phyloP scores from a whole-genome alignment of 1,284 basidiomycete genomes.

The Singerocomus inundabilis region DNA sequence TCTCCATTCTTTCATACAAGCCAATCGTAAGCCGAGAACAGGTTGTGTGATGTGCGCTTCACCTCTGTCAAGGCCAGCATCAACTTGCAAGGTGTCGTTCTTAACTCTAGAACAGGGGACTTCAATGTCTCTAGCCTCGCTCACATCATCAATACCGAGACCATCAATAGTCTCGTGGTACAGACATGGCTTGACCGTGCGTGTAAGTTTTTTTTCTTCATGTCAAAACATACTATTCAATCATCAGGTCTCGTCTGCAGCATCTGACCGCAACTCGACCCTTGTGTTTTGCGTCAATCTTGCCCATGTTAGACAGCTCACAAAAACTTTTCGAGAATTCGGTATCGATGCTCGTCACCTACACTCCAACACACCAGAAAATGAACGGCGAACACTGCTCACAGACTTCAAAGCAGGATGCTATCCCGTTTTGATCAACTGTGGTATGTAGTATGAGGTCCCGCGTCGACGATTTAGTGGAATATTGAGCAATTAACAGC shows the following conservation, averaged over 20 bases:
- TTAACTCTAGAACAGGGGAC: slow-evolving; percentile 71
- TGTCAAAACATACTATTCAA: slow-evolving; percentile 3
- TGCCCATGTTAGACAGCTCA: slow-evolving; percentile 78
- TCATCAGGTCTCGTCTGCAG: slow-evolving; percentile 3
- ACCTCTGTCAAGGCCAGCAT: slow-evolving; percentile 78
- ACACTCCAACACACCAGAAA: slow-evolving; percentile 66
- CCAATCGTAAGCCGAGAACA: slow-evolving; percentile 31
- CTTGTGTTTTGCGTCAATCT: slow-evolving; percentile 90
- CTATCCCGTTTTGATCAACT: slow-evolving; percentile 91
- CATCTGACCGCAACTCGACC: slow-evolving; percentile 75
- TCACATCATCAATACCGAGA: slow-evolving; percentile 74
- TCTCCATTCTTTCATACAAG: not conserved
- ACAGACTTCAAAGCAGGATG: slow-evolving; percentile 66
- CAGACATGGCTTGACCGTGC: slow-evolving; percentile 82
- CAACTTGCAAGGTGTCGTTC: slow-evolving; percentile 63
- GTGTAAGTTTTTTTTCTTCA: slow-evolving; percentile 39
- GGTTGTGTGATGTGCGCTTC: slow-evolving; percentile 83
- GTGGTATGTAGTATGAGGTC: slow-evolving; percentile 52
- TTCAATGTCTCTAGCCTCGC: slow-evolving; percentile 77
- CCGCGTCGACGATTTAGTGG: not conserved
- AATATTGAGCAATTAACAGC: slow-evolving; percentile 42
- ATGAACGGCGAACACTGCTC: slow-evolving; percentile 67
- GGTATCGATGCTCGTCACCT: slow-evolving; percentile 89
- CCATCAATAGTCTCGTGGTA: slow-evolving; percentile 75
- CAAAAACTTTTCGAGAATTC: slow-evolving; percentile 67